Base-by-base conservation (phyloP, 305 asterid genomes). In the Fraxinus sp. region DNA sequence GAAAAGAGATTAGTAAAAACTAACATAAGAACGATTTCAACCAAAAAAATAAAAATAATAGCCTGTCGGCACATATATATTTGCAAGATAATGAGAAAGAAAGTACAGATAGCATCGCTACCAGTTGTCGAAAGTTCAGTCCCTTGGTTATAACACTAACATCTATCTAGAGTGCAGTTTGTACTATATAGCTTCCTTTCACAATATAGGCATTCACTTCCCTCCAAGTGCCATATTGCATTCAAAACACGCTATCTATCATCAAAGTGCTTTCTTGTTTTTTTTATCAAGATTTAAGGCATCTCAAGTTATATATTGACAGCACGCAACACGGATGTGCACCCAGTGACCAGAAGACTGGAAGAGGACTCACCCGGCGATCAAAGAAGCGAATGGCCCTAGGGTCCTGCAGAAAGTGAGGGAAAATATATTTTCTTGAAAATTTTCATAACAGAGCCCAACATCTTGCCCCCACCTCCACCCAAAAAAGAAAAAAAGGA, bases 351-450 rank as follows among this genome's bases (percentile, higher is more conserved):
- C 35, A 32, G 35, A 24, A 57, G 46, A 46, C 37, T 77, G 33
- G 41, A 75, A 18, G 76, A 68, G 49, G 46, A 89, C 92, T 85
- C 88, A 96, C 99, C 97, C 95, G 91, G 28, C 98, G 98, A 85
- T 96, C 99, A 32, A 96, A 96, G 57, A 96, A 93, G 6, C 99
- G 95, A 85, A 95, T 87, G 80, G 98, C 97, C 88, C 97, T 94
- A 9, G 87, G 77, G 83, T 95, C 98, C 99, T 96, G 97, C 92
- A 87, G 88, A 80, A 62, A 55, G 14, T 33, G 77, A 80, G 41
- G 78, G 0, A 22, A 79, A 71, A 77, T n/a, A 33, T 77, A 52
- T 5, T 52, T 24, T 33, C 26, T 35, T 73, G 66, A 52, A 52
- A 85, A n/a, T 9, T 7, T 8, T 49, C 33, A 78, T 22, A 37